Percentiles rank a stretch among this genome's conserved stretches.
Evolutionary conservation across 805 yeast species (phyloP).

Genomic region (Yarrowia bubula): DNA sequence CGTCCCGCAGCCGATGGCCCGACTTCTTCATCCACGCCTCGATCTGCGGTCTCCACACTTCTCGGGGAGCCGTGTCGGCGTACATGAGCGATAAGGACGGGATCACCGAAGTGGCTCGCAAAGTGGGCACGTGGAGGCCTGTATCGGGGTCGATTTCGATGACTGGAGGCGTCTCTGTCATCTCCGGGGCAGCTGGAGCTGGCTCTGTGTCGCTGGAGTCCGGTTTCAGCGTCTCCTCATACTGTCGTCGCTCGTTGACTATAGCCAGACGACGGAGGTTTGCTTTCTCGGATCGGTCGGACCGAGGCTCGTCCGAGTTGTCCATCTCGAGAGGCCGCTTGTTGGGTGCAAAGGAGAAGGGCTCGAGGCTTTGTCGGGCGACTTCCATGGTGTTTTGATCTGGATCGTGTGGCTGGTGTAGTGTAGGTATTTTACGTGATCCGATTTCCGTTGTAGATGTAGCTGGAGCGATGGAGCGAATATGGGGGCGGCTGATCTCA

Average conservation of each 20-base stretch:
- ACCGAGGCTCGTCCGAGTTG: constrained; percentile 11
- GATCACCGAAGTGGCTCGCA: constrained; percentile 28
- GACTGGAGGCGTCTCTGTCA: not conserved
- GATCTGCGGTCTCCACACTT: constrained; percentile 41
- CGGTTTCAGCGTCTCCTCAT: constrained; percentile 6
- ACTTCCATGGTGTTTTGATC: constrained; percentile 7
- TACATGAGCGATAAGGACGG: constrained; percentile 37
- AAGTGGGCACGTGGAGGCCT: constrained; percentile 22
- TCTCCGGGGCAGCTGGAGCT: not conserved
- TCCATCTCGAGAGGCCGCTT: constrained; percentile 1
- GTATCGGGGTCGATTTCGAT: not conserved
- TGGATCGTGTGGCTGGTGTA: not conserved
- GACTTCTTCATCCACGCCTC: constrained; percentile 41
- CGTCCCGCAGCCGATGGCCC: constrained; percentile 33
- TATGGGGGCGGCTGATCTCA: too few species aligned
- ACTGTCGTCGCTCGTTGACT: constrained; percentile 16
- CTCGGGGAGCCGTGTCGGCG: constrained; percentile 43
- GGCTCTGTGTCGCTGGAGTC: constrained; percentile 15
- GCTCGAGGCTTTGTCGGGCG: constrained; percentile 16
- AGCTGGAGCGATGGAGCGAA: too few species aligned
- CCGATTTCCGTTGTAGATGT: too few species aligned
- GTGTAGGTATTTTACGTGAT: too few species aligned
- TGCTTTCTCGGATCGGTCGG: constrained; percentile 5
- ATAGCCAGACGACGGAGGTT: constrained; percentile 19
- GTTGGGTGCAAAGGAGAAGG: not conserved